Evolutionary conservation across 257 asterid genomes (phyloP).

Genomic region (Haberlea rhodopensis): DNA sequence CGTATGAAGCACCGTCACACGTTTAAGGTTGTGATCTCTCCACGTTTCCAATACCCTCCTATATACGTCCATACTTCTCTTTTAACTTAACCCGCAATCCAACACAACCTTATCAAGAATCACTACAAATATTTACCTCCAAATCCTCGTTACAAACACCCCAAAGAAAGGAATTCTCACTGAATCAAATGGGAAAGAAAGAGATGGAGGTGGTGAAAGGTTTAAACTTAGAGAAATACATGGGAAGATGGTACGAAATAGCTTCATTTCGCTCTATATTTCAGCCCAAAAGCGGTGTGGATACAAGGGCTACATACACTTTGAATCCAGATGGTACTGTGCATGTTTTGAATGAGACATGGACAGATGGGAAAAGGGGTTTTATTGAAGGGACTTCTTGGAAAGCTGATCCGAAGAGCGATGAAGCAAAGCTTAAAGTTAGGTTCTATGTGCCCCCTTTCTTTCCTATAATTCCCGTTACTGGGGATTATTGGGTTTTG

Average conservation of each 20-base stretch:
- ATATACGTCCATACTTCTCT: not conserved
- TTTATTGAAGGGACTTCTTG: slow-evolving; percentile 66
- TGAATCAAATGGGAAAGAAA: slow-evolving; percentile 42
- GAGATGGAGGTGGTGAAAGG: slow-evolving; percentile 65
- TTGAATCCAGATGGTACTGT: slow-evolving; percentile 68
- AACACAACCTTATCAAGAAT: slow-evolving; percentile 19
- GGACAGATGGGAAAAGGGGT: slow-evolving; percentile 68
- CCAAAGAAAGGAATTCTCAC: not conserved
- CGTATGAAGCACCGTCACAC: not conserved
- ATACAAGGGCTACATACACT: slow-evolving; percentile 79
- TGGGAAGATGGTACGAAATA: slow-evolving; percentile 95
- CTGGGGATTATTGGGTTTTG: slow-evolving; percentile 65
- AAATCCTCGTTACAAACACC: not conserved
- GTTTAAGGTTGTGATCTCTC: not conserved
- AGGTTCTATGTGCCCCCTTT: slow-evolving; percentile 62
- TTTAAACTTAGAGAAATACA: slow-evolving; percentile 56
- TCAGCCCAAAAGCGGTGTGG: slow-evolving; percentile 64
- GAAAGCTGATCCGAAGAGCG: slow-evolving; percentile 63
- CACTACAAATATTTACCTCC: not conserved
- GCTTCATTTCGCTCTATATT: slow-evolving; percentile 74
- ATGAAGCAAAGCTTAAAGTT: slow-evolving; percentile 69
- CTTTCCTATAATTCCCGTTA: slow-evolving; percentile 53
- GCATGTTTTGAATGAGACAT: slow-evolving; percentile 74
- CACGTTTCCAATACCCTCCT: not conserved
- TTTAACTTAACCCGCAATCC: not conserved